Percentiles rank a stretch among this genome's conserved stretches.
phyloP scores from a whole-genome alignment of 2,329 filamentous ascomycete genomes.

The Stemphylium beticola region DNA sequence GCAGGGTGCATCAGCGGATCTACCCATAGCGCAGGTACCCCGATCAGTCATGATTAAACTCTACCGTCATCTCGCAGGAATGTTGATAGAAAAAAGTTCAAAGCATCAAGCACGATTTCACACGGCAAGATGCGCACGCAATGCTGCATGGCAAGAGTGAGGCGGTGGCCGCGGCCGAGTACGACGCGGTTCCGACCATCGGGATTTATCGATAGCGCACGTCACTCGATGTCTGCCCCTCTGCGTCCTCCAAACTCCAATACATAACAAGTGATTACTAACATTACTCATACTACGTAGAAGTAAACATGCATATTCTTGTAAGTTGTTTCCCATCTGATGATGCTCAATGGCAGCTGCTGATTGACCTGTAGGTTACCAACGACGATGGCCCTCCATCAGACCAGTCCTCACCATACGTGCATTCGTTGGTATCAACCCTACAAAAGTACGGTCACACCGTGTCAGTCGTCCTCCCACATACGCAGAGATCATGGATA shows the following conservation, averaged over 20 bases:
- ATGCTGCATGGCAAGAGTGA: not conserved
- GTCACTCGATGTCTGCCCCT: slow-evolving; percentile 27
- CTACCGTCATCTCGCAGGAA: not conserved
- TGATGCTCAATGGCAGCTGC: slow-evolving; percentile 7
- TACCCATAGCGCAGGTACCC: slow-evolving; percentile 14
- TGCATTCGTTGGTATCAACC: slow-evolving; percentile 54
- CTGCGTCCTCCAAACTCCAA: slow-evolving; percentile 12
- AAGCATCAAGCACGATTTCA: not conserved
- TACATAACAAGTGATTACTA: slow-evolving; percentile 14
- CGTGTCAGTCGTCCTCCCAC: slow-evolving; percentile 90
- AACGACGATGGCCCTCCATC: slow-evolving; percentile 62
- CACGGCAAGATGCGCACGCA: not conserved
- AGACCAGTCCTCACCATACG: slow-evolving; percentile 56
- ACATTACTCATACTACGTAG: not conserved
- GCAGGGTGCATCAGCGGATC: slow-evolving; percentile 13
- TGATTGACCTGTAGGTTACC: slow-evolving; percentile 48
- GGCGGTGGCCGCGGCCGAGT: slow-evolving; percentile 13
- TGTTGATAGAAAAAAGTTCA: not conserved
- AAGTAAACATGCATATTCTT: slow-evolving; percentile 47
- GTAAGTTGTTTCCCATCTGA: slow-evolving; percentile 23
- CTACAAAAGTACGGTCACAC: slow-evolving; percentile 72
- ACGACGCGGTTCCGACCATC: not conserved
- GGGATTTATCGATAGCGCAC: slow-evolving; percentile 34
- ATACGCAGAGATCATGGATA: slow-evolving; percentile 96
- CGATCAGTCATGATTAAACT: not conserved